A percentile compares a stretch with the other conserved stretches of the same genome.
Evolutionary conservation across 2,329 filamentous ascomycete species (phyloP).

Genomic region (Elsinoe fawcettii): DNA sequence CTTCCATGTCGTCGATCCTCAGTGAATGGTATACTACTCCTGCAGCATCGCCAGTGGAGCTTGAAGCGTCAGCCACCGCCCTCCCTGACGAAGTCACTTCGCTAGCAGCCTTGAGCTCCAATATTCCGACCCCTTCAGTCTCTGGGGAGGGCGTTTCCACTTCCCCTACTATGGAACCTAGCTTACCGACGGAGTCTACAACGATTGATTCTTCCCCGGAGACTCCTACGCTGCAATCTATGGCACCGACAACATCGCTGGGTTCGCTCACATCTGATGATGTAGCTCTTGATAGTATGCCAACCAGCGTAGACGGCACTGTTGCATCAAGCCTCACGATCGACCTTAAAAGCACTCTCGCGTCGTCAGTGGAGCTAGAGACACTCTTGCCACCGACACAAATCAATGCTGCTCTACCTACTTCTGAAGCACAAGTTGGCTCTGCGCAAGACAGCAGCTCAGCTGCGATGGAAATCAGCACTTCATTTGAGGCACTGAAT

Average conservation of each 20-base stretch:
- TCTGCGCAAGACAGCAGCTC: not conserved
- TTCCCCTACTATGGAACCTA: not conserved
- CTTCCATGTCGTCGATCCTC: not conserved
- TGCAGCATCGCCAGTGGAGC: not conserved
- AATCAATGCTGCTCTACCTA: not conserved
- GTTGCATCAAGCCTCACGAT: too few species aligned
- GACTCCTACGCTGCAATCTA: too few species aligned
- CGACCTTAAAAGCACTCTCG: not conserved
- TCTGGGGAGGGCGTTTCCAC: not conserved
- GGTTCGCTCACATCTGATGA: too few species aligned
- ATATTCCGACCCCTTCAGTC: not conserved
- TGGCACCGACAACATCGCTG: too few species aligned
- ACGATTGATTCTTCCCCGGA: too few species aligned
- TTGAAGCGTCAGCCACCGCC: not conserved
- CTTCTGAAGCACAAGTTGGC: not conserved
- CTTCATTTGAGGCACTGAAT: not conserved
- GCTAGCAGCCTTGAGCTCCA: not conserved
- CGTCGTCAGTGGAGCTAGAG: not conserved
- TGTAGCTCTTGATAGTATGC: too few species aligned
- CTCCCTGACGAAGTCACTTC: not conserved
- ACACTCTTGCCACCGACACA: not conserved
- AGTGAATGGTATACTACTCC: slow-evolving; percentile 8
- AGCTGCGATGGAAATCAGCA: not conserved
- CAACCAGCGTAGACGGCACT: too few species aligned
- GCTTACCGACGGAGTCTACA: not conserved